phyloP scores from a whole-genome alignment of 2,329 filamentous ascomycete species.

The Ophiosphaerella korrae region DNA sequence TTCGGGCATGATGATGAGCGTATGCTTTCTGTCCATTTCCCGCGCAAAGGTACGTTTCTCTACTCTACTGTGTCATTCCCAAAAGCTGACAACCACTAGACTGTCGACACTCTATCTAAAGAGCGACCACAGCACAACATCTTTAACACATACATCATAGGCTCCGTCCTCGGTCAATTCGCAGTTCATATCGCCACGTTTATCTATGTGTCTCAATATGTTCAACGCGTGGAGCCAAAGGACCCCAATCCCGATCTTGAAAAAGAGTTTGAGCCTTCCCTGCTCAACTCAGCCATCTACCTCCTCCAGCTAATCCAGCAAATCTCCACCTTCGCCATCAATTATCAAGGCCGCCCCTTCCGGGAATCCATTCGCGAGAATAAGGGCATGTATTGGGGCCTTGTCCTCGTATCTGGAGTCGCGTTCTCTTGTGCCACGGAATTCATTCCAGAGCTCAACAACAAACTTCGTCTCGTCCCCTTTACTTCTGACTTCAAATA shows the following conservation, averaged over 20 bases:
- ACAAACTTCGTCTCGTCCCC: slow-evolving; percentile 88
- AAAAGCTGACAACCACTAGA: slow-evolving; percentile 53
- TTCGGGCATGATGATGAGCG: slow-evolving; percentile 99
- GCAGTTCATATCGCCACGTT: slow-evolving; percentile 92
- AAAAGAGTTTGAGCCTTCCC: slow-evolving; percentile 88
- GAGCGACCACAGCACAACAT: slow-evolving; percentile 98
- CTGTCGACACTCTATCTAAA: slow-evolving; percentile 93
- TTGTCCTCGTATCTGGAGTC: slow-evolving; percentile 84
- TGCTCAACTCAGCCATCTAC: slow-evolving; percentile 96
- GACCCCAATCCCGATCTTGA: slow-evolving; percentile 80
- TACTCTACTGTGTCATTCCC: neutral
- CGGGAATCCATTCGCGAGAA: slow-evolving; percentile 95
- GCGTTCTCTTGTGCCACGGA: slow-evolving; percentile 95
- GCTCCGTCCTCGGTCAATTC: slow-evolving; percentile 95
- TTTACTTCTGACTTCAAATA: slow-evolving; percentile 88
- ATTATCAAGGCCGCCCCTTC: slow-evolving; percentile 98
- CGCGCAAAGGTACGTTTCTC: slow-evolving; percentile 72
- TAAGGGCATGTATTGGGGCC: slow-evolving; percentile 96
- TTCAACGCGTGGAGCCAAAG: slow-evolving; percentile 79
- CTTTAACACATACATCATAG: slow-evolving; percentile 98
- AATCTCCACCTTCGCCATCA: slow-evolving; percentile 98
- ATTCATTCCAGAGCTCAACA: slow-evolving; percentile 92
- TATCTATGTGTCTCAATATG: slow-evolving; percentile 90
- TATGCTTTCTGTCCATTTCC: slow-evolving; percentile 99
- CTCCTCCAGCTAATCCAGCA: slow-evolving; percentile 97